phyloP scores from a whole-genome alignment of 1,139 yeast species.

The Pneumocystis murina region DNA sequence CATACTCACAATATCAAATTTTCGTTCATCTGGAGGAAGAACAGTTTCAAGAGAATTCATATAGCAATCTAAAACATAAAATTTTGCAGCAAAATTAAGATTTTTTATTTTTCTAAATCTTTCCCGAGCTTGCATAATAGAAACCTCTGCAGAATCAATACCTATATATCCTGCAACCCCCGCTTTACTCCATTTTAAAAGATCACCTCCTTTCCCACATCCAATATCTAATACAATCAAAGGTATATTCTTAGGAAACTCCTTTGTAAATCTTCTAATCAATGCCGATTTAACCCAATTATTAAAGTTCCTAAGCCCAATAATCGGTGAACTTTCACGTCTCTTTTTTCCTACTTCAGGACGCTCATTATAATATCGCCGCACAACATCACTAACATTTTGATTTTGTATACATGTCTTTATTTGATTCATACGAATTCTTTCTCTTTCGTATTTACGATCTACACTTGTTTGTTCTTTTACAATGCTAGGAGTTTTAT shows the following conservation, averaged over 20 bases:
- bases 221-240: slow-evolving; percentile 68
- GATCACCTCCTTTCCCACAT: slow-evolving; percentile 97
- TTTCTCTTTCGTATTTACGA: background rate
- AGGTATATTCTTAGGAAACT: background rate
- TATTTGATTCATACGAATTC: background rate
- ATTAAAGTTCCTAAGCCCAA: slow-evolving; percentile 73
- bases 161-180: slow-evolving; percentile 68
- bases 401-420: background rate
- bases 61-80: slow-evolving; percentile 87
- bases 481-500: background rate
- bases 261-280: slow-evolving; percentile 46
- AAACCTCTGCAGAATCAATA: slow-evolving; percentile 78
- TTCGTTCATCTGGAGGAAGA: slow-evolving; percentile 33
- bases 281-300: slow-evolving; percentile 80
- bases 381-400: slow-evolving; percentile 33
- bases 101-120: slow-evolving; percentile 47
- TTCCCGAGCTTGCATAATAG: slow-evolving; percentile 68
- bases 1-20: slow-evolving; percentile 62
- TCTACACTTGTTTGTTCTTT: background rate
- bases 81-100: slow-evolving; percentile 49
- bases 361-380: slow-evolving; percentile 74
- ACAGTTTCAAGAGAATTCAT: slow-evolving; percentile 52
- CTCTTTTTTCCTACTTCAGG: slow-evolving; percentile 53
- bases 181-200: slow-evolving; percentile 73
- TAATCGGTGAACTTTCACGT: slow-evolving; percentile 68